Base-by-base conservation (phyloP, 192 early-diverging fungal species). In the Coemansia sp. region DNA sequence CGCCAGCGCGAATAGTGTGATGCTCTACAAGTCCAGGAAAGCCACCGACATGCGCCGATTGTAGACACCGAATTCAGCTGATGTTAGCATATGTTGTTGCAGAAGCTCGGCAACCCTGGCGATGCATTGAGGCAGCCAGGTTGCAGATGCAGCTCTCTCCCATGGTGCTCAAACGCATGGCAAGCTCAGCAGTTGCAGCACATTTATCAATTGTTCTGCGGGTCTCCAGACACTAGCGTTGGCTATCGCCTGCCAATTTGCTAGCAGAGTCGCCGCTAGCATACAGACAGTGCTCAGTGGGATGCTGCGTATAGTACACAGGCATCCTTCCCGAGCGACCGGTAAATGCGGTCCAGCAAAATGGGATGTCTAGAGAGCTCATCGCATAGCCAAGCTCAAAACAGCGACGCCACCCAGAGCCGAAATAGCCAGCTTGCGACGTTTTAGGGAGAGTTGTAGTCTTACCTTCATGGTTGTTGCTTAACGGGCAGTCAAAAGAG, bases 1-100 rank as follows among this genome's bases (percentile, higher is more conserved):
- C 59, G 80, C 72, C 9, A 77, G 25, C 35, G 79, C 69, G 19
- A 66, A 39, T 37, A 80, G 49, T 17, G 72, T 71, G 50, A 68
- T 54, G 48, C 59, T 65, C 77, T 80, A 74, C 71, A 74, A 3
- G 35, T 37, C 21, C 19, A 17, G 27, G 38, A 49, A 51, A 23
- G 49, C 48, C 50, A 62, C 31, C 53, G 53, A 16, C 53, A 55
- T 26, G 53, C 53, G 53, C 23, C 53, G 23, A 31, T 26, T 55
- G 53, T 55, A 16, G 6, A 29, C 29, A 29, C 53, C 25, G 7
- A 17, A 55, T 55, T 25, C 43, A 61, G 43, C 45, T 49, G 59
- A 61, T 61, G 59, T 61, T 45, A 61, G 59, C 43, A 49, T 61
- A 26, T 61, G 59, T 61, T 19, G 57, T 9, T 22, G 41, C 9